A percentile compares a stretch with the other conserved stretches of the same genome.
These are phyloP conservation scores for Fraxinus excelsior DNA, from an alignment of 257 asterid genomes.

Conservation along the genomic window DNA sequence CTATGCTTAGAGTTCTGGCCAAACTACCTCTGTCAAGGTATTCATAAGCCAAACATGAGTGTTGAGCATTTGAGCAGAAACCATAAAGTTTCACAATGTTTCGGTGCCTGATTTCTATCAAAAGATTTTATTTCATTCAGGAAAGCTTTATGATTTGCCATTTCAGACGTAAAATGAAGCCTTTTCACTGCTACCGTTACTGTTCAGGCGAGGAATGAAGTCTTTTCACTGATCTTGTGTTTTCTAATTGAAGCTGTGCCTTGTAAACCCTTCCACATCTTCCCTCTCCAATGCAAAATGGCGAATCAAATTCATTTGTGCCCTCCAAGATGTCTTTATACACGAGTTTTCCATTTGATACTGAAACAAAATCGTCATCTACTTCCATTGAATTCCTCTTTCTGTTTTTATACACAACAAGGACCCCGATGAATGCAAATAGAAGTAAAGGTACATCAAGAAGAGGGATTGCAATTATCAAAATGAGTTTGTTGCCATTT, in stretches of 20 bases:
- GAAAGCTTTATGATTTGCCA: background rate
- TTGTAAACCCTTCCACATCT: background rate
- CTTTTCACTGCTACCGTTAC: constrained; percentile 5
- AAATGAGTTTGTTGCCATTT: background rate
- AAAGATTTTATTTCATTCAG: background rate
- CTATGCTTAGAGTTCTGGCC: background rate
- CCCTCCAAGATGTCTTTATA: no score
- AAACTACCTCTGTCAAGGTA: background rate
- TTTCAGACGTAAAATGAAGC: background rate
- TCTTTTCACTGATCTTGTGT: no score
- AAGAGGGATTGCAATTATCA: background rate
- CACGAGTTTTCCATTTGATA: background rate
- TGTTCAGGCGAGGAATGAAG: no score
- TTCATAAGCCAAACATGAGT: background rate
- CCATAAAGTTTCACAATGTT: constrained; percentile 6
- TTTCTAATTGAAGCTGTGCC: background rate
- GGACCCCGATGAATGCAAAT: background rate
- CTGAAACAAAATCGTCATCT: background rate
- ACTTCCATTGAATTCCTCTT: background rate
- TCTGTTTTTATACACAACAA: background rate
- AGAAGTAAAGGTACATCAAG: background rate
- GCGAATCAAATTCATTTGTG: no score
- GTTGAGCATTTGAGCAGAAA: background rate
- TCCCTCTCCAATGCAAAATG: no score
- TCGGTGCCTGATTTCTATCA: constrained; percentile 3